These are phyloP conservation scores for Globisporangium middletonii DNA, from an alignment of 352 stramenopile species.

Conservation along the genomic window DNA sequence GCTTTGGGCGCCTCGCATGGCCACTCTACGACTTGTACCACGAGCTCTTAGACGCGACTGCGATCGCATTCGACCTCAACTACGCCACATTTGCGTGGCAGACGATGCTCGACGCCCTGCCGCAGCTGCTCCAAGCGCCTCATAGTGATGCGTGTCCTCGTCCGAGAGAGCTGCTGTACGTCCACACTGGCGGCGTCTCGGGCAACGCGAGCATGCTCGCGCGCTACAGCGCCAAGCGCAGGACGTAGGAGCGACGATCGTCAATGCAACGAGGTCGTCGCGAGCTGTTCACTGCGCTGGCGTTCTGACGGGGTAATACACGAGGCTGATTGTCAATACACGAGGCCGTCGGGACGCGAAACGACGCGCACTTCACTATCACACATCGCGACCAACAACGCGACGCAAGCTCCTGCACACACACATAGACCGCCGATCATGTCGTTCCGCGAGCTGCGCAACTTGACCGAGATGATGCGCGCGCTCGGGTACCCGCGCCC, in stretches of 20 bases:
- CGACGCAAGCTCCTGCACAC: too few species aligned
- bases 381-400: too few species aligned
- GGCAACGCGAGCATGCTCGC: constrained; percentile 73
- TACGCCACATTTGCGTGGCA: constrained; percentile 77
- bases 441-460: constrained; percentile 84
- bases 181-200: constrained; percentile 72
- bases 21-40: constrained; percentile 52
- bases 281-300: too few species aligned
- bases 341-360: too few species aligned
- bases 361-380: not conserved
- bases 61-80: constrained; percentile 68
- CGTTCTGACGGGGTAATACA: too few species aligned
- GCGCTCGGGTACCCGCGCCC: constrained; percentile 90
- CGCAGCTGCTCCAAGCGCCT: constrained; percentile 17
- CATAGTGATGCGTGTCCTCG: not conserved
- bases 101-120: constrained; percentile 59
- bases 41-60: constrained; percentile 49
- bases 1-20: constrained; percentile 63
- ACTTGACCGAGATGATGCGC: constrained; percentile 96
- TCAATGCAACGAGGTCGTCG: too few species aligned
- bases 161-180: constrained; percentile 57
- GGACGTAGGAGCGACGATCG: not conserved
- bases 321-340: too few species aligned
- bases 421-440: constrained; percentile 18
- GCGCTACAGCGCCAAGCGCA: constrained; percentile 35